Base-by-base conservation (phyloP, 768 basidiomycete species). In the Termitomyces titanicus region DNA sequence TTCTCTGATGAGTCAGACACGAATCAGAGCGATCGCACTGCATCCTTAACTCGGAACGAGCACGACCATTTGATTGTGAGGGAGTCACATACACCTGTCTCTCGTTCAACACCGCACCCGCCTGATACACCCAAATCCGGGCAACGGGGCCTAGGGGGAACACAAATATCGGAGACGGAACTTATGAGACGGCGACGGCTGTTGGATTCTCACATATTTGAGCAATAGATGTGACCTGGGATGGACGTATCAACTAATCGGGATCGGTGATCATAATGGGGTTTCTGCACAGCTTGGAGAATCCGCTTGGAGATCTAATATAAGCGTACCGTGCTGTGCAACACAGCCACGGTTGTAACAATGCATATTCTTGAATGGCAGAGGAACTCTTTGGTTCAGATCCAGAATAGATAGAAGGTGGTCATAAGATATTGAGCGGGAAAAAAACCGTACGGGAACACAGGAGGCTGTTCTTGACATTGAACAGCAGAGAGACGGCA, bases 121-220 rank as follows among this genome's bases (percentile, higher is more conserved):
- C 59, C 58, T 43, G 64, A 53, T 51, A 61, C 58, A 47, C 61
- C 62, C 39, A 68, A 68, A 57, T 58, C 70, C 27, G 69, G 71
- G 60, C 62, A 68, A 33, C 68, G 82, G 61, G 61, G 78, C 70
- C 44, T 44, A n/a, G 71, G 79, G 13, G 86, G 88, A 17, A 83
- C 86, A 59, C 84, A 83, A 39, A 91, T 90, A 54, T 79, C 81
- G n/a, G 89, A 92, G 69, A 79, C 75, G 18, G 90, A 91, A 69
- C 68, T 93, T 67, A 86, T 94, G 78, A 73, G 85, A 63, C 78
- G 93, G 62, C 80, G 89, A 50, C 81, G 92, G 63, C 67, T 94
- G 66, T 74, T 94, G 51, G 88, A 89, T 61, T 79, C 85, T 49
- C 86, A 89, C 65, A 84, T 88, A 47, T 85, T 78, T 64, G 75